phyloP scores from a whole-genome alignment of 2,329 filamentous ascomycete species.

The Monosporascus ibericus region DNA sequence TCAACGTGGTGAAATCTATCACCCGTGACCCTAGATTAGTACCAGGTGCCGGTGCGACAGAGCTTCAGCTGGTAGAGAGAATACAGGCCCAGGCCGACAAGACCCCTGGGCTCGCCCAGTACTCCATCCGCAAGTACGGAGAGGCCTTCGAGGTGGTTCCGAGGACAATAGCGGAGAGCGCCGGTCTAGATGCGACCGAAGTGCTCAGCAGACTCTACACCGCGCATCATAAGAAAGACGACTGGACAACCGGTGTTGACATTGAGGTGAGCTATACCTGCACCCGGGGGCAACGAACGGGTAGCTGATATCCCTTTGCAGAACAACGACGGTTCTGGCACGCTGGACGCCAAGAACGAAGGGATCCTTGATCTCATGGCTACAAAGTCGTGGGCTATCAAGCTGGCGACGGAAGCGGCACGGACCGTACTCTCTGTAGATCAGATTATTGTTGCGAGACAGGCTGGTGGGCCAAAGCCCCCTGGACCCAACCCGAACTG shows the following conservation, averaged over 20 bases:
- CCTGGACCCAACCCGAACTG: conserved; percentile 84
- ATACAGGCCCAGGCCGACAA: conserved; percentile 87
- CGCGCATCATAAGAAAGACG: conserved; percentile 81
- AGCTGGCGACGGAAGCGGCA: conserved; percentile 89
- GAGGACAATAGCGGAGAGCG: conserved; percentile 87
- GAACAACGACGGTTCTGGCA: conserved; percentile 75
- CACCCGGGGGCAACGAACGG: not conserved
- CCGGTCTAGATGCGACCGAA: conserved; percentile 95
- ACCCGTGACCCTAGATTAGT: conserved; percentile 88
- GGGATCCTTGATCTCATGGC: conserved; percentile 90
- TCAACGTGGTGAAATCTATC: conserved; percentile 98
- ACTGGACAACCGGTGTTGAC: conserved; percentile 90
- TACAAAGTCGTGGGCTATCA: conserved; percentile 94
- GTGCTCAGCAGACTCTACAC: conserved; percentile 88
- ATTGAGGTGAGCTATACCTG: conserved; percentile 57
- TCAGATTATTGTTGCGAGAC: conserved; percentile 97
- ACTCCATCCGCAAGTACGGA: conserved; percentile 94
- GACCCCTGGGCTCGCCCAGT: conserved; percentile 87
- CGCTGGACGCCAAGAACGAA: conserved; percentile 76
- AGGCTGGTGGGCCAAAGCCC: conserved; percentile 95
- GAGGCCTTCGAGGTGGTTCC: conserved; percentile 98
- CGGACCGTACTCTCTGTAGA: conserved; percentile 93
- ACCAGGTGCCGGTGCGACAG: conserved; percentile 88
- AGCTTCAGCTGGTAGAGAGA: conserved; percentile 88
- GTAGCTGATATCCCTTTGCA: conserved; percentile 24